Evolutionary conservation across 441 rosid species (phyloP), one percentile per base, ranked within the genome.

Genomic region (Brassica balearica): DNA sequence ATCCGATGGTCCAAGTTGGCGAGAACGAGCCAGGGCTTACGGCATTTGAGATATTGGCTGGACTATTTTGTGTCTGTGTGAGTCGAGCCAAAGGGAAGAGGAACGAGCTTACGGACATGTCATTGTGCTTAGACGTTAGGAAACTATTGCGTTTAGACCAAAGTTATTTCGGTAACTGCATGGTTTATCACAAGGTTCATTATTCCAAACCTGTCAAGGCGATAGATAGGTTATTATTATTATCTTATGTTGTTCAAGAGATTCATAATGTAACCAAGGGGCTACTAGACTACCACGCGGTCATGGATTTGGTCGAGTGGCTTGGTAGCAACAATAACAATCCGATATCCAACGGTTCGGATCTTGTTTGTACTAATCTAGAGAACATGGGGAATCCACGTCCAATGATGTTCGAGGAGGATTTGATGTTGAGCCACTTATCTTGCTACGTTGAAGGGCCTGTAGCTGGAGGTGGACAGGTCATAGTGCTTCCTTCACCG

Each of bases 241-340:
- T 85, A 59, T 36, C 81, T 12, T 73, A 74, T 68, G 92, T 84
- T 5, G 71, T 80, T 0, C 36, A 41, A 79, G 88, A 88, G 23
- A 82, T 89, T 10, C 71, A 71, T 55, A 83, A 85, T 20, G 77
- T 14, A 11, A 73, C 77, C 59, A 75, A 72, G 51, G 66, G 83
- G 69, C 83, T 88, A 80, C 83, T 88, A 80, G 78, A 86, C 34
- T 77, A 17, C 7, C 84, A 86, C 14, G 75, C 74, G 58, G 84
- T 90, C 55, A 79, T 77, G 89, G 92, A 86, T 66, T 82, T 89
- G 74, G 85, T 89, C 58, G 87, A 88, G 43, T 89, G 95, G 95
- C 70, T 92, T 2, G 70, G 81, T 43, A 11, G 56, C 17, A 72
- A 80, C 20, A 70, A 81, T 59, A 9, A 6, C 1, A 75, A 58